These are phyloP conservation scores for Mycena galopus DNA, from an alignment of 768 basidiomycete genomes.

Conservation along the genomic window DNA sequence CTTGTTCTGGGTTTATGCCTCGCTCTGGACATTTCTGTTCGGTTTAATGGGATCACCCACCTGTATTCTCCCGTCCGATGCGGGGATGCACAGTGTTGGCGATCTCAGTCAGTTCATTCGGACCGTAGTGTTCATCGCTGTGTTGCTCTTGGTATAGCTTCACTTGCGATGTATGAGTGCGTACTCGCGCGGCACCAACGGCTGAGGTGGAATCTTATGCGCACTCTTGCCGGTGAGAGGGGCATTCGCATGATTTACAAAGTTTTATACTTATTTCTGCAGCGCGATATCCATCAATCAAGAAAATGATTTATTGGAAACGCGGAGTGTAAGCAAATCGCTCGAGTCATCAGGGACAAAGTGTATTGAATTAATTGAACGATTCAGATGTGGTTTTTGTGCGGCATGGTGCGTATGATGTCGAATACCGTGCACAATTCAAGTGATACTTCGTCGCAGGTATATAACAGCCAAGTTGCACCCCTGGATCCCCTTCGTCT, in stretches of 20 bases:
- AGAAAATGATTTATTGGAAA: conserved; percentile 6
- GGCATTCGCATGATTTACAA: neutral
- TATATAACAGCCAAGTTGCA: conserved; percentile 14
- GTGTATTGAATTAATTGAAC: neutral
- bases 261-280: neutral
- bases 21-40: conserved; percentile 16
- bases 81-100: neutral
- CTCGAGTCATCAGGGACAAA: neutral
- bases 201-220: conserved; percentile 15
- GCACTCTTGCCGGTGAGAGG: conserved; percentile 6
- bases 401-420: conserved; percentile 2
- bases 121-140: neutral
- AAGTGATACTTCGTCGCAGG: neutral
- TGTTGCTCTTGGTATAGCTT: neutral
- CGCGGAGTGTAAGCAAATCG: conserved; percentile 1
- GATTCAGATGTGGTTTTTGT: conserved; percentile 5
- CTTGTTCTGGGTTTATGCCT: neutral
- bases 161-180: conserved; percentile 5
- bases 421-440: neutral
- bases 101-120: neutral
- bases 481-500: conserved; percentile 22
- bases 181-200: conserved; percentile 4
- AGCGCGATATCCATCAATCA: conserved; percentile 7
- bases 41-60: neutral
- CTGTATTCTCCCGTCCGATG: conserved; percentile 1